Evolutionary conservation across 805 yeast species (phyloP).

Genomic region (Vanderwaltozyma tropicalis): DNA sequence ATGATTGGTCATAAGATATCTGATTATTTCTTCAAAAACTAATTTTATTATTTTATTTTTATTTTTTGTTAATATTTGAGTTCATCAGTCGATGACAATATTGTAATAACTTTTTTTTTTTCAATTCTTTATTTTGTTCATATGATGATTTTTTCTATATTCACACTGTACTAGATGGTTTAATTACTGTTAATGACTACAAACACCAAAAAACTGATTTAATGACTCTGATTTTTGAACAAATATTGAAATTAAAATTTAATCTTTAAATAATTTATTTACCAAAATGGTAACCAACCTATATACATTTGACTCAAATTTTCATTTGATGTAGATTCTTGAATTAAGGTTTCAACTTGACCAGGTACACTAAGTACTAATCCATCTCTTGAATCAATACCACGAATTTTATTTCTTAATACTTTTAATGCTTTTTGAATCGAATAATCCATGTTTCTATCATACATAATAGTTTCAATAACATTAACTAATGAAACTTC

Average conservation of each 20-base stretch:
- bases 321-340: conserved; percentile 64
- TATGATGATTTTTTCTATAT: conserved; percentile 19
- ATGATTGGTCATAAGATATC: conserved; percentile 34
- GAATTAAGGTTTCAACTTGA: conserved; percentile 81
- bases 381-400: conserved; percentile 71
- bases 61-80: neutral
- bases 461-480: conserved; percentile 85
- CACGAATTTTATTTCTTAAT: conserved; percentile 72
- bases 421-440: conserved; percentile 55
- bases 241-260: too few species aligned
- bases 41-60: neutral
- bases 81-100: conserved; percentile 5
- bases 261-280: conserved; percentile 2
- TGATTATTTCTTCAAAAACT: conserved; percentile 13
- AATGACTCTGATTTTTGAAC: conserved; percentile 29
- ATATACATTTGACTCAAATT: conserved; percentile 78
- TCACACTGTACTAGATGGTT: conserved; percentile 33
- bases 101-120: neutral
- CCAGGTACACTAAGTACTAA: conserved; percentile 84
- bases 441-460: conserved; percentile 46
- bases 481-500: conserved; percentile 83
- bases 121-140: neutral
- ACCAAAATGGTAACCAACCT: conserved; percentile 83
- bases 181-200: conserved; percentile 28
- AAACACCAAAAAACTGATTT: conserved; percentile 29